Conservation (phyloP, 805 yeast genomes). For the Pichia paraexigua region DNA sequence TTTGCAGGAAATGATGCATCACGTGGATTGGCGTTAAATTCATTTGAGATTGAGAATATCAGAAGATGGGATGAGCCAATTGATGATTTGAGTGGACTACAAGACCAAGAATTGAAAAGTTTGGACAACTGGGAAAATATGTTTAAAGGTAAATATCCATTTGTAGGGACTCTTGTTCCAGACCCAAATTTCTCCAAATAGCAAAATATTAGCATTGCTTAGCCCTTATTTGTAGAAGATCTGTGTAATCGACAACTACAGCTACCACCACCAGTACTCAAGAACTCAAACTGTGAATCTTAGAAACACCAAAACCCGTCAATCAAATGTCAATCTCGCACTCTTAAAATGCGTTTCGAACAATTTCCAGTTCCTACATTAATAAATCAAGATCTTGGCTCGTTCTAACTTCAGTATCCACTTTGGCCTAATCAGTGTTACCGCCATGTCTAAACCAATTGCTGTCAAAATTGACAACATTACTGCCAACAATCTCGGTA, state of each 20-base stretch:
- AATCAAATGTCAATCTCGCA: neutral
- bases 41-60: slow-evolving; percentile 63
- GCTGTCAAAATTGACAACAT: slow-evolving; percentile 47
- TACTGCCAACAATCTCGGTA: slow-evolving; percentile 52
- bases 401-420: neutral
- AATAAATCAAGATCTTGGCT: neutral
- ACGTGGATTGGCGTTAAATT: slow-evolving; percentile 81
- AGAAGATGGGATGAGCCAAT: slow-evolving; percentile 70
- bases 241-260: neutral
- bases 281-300: too few species aligned
- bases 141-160: slow-evolving; percentile 73
- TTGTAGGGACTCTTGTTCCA: slow-evolving; percentile 63
- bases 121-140: slow-evolving; percentile 81
- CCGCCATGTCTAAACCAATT: neutral
- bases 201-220: neutral
- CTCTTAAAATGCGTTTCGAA: neutral
- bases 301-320: too few species aligned
- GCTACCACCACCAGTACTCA: neutral
- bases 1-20: slow-evolving; percentile 97
- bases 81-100: slow-evolving; percentile 60
- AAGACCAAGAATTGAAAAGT: slow-evolving; percentile 51
- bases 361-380: neutral
- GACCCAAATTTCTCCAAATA: slow-evolving; percentile 18
- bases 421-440: neutral
- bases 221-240: neutral